Evolutionary conservation across 1,139 yeast species (phyloP).

Genomic region (Yamadazyma taylorii): DNA sequence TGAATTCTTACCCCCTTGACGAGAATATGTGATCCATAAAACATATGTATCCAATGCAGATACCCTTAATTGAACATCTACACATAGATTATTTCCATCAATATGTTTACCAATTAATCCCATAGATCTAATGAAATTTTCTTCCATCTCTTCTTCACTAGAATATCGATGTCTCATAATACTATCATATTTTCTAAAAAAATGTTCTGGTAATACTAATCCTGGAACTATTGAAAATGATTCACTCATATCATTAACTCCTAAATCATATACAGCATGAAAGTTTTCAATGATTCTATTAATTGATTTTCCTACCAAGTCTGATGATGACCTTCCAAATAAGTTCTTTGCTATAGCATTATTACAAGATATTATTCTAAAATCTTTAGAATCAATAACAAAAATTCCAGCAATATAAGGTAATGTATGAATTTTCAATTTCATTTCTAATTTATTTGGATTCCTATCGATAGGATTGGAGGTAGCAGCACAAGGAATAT

Average conservation of each 20-base stretch:
- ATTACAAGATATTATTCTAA: constrained; percentile 64
- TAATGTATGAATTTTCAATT: constrained; percentile 66
- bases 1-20: constrained; percentile 30
- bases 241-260: constrained; percentile 42
- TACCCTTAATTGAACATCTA: constrained; percentile 82
- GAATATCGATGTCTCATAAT: constrained; percentile 19
- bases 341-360: constrained; percentile 74
- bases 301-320: constrained; percentile 52
- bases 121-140: constrained; percentile 55
- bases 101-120: constrained; percentile 70
- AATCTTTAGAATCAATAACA: constrained; percentile 54
- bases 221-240: constrained; percentile 49
- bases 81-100: constrained; percentile 62
- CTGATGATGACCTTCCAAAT: constrained; percentile 61
- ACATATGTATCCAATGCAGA: constrained; percentile 59
- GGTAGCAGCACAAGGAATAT: constrained; percentile 71
- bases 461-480: constrained; percentile 54
- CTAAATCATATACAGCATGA: constrained; percentile 48
- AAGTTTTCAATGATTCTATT: constrained; percentile 68
- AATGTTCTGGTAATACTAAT: constrained; percentile 79
- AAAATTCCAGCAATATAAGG: constrained; percentile 90
- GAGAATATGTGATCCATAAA: constrained; percentile 86
- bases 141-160: constrained; percentile 28
- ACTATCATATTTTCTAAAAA: constrained; percentile 63
- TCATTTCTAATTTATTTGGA: constrained; percentile 40